Evolutionary conservation across 257 asterid species (phyloP).

Genomic region (Nemophila menziesii): DNA sequence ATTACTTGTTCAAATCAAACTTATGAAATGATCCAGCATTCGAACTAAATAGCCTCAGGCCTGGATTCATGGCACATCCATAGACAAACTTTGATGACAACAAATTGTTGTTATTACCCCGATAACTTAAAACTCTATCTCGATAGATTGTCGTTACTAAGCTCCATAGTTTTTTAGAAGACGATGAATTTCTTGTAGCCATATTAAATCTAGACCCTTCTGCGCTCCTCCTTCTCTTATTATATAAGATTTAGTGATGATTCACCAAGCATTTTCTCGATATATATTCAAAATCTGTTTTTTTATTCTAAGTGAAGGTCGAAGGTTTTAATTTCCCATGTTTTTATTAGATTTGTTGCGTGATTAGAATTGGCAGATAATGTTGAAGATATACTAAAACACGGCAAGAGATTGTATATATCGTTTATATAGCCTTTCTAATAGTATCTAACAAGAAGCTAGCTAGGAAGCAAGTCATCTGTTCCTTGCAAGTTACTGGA

Average conservation of each 20-base stretch:
- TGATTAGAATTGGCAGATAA: neutral
- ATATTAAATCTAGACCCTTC: slow-evolving; percentile 7
- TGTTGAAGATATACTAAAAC: slow-evolving; percentile 9
- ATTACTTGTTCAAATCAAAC: slow-evolving; percentile 18
- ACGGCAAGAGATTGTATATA: slow-evolving; percentile 43
- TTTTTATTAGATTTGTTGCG: slow-evolving; percentile 9
- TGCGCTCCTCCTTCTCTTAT: neutral
- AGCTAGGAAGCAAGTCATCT: neutral
- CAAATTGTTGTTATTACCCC: slow-evolving; percentile 7
- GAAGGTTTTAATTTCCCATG: slow-evolving; percentile 1
- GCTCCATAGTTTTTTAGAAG: slow-evolving; percentile 33
- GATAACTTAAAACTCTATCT: slow-evolving; percentile 14
- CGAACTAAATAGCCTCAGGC: slow-evolving; percentile 26
- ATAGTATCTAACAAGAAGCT: slow-evolving; percentile 2
- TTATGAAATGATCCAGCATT: slow-evolving; percentile 8
- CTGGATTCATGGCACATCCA: slow-evolving; percentile 17
- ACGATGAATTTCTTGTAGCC: slow-evolving; percentile 39
- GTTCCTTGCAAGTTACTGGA: slow-evolving; percentile 14
- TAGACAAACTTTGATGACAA: slow-evolving; percentile 9
- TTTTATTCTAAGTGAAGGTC: neutral
- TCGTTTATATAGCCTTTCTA: slow-evolving; percentile 10
- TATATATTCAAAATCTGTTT: neutral
- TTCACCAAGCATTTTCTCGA: neutral
- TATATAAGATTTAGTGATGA: neutral
- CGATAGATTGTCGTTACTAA: slow-evolving; percentile 31